phyloP scores from a whole-genome alignment of 2,329 filamentous ascomycete genomes.

The Alternaria triticina region DNA sequence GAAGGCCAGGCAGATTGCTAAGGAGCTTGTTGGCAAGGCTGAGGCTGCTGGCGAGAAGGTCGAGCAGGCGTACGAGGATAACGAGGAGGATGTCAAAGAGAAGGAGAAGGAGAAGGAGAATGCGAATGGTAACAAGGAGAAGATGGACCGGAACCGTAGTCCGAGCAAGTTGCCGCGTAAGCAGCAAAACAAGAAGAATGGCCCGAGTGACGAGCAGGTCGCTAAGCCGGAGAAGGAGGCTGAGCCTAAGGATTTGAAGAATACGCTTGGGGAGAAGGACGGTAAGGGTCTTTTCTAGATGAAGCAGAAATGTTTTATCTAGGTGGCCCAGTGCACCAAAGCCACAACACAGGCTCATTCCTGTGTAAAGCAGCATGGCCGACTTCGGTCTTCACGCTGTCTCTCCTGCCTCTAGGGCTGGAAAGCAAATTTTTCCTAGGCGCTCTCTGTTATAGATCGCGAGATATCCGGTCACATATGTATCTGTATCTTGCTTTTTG shows the following conservation, averaged over 20 bases:
- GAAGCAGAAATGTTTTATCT: too few relatives aligned
- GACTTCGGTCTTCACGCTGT: background rate
- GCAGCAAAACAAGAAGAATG: conserved; percentile 23
- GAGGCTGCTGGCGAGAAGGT: conserved; percentile 21
- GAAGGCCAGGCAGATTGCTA: conserved; percentile 35
- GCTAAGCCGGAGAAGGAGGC: conserved; percentile 27
- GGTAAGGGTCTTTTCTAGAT: conserved; percentile 27
- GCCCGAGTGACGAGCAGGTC: conserved; percentile 18
- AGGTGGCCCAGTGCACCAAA: too few relatives aligned
- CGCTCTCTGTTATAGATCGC: background rate
- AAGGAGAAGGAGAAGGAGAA: conserved; percentile 22
- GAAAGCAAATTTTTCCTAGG: background rate
- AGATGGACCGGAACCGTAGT: background rate
- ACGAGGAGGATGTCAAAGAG: conserved; percentile 15
- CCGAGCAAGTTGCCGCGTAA: conserved; percentile 12
- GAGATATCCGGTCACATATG: background rate
- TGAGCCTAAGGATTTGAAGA: conserved; percentile 36
- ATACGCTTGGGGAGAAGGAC: conserved; percentile 23
- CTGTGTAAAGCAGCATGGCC: background rate
- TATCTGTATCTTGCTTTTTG: background rate
- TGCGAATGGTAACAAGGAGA: conserved; percentile 18
- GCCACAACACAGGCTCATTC: too few relatives aligned
- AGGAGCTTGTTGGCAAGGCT: conserved; percentile 29
- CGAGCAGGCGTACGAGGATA: conserved; percentile 10
- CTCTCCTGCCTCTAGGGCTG: too few relatives aligned